phyloP scores from a whole-genome alignment of 345 rosid species.

The Kernera saxatilis region DNA sequence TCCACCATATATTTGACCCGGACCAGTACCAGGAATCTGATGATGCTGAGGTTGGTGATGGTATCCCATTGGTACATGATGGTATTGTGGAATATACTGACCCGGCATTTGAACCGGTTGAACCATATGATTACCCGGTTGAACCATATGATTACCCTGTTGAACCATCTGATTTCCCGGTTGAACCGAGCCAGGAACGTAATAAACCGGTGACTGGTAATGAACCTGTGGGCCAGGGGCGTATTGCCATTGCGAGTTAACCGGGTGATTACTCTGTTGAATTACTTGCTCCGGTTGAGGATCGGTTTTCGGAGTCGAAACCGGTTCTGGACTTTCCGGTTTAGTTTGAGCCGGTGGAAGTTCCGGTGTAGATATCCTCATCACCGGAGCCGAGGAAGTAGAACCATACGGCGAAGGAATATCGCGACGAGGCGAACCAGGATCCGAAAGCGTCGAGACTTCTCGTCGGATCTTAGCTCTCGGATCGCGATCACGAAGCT shows the following conservation, averaged over 20 bases:
- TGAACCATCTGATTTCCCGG: slow-evolving; percentile 41
- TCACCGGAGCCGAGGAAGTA: slow-evolving; percentile 51
- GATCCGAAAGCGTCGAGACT: slow-evolving; percentile 61
- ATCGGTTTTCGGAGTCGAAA: slow-evolving; percentile 19
- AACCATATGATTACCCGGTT: slow-evolving; percentile 43
- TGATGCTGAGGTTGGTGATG: slow-evolving; percentile 46
- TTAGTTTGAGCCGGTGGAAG: slow-evolving; percentile 68
- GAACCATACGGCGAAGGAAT: slow-evolving; percentile 69
- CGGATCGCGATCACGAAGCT: slow-evolving; percentile 41
- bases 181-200: slow-evolving; percentile 48
- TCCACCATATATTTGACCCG: slow-evolving; percentile 57
- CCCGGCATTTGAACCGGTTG: slow-evolving; percentile 46
- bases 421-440: slow-evolving; percentile 83
- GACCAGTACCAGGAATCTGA: slow-evolving; percentile 38
- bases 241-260: slow-evolving; percentile 56
- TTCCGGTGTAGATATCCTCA: slow-evolving; percentile 51
- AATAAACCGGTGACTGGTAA: slow-evolving; percentile 66
- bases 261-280: slow-evolving; percentile 42
- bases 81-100: slow-evolving; percentile 55
- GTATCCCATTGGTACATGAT: slow-evolving; percentile 62
- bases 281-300: slow-evolving; percentile 31
- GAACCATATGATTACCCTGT: slow-evolving; percentile 42
- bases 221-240: slow-evolving; percentile 38
- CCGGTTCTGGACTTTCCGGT: slow-evolving; percentile 44
- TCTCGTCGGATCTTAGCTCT: slow-evolving; percentile 51